Conservation (phyloP, 1,284 basidiomycete species). For the Gastroboletus turbinatus region DNA sequence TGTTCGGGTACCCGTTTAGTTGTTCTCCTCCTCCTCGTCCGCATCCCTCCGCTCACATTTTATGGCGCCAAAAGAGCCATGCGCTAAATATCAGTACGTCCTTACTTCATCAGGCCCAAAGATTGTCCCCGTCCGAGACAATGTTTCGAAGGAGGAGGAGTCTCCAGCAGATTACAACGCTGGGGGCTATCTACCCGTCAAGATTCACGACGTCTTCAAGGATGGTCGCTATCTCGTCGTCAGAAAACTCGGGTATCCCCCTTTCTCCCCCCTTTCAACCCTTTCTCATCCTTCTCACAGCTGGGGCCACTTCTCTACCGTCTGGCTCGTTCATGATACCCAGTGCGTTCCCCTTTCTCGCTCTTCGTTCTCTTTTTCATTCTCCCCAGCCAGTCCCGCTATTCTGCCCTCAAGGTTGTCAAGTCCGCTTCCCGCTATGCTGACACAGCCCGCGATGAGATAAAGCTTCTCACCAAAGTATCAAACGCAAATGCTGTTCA, state of each 20-base stretch:
- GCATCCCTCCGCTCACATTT: slow-evolving; percentile 27
- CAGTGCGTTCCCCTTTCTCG: slow-evolving; percentile 47
- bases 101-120: slow-evolving; percentile 63
- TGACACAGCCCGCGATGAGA: slow-evolving; percentile 89
- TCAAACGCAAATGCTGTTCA: slow-evolving; percentile 71
- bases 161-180: slow-evolving; percentile 76
- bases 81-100: slow-evolving; percentile 73
- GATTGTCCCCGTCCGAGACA: slow-evolving; percentile 66
- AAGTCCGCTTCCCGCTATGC: slow-evolving; percentile 86
- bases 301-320: slow-evolving; percentile 91
- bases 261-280: slow-evolving; percentile 10
- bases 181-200: slow-evolving; percentile 80
- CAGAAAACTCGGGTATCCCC: slow-evolving; percentile 75
- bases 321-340: slow-evolving; percentile 78
- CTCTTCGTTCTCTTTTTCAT: slow-evolving; percentile 15
- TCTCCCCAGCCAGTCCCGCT: slow-evolving; percentile 51
- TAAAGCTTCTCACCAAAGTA: slow-evolving; percentile 80
- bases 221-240: slow-evolving; percentile 77
- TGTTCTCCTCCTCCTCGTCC: slow-evolving; percentile 4
- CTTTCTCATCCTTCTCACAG: slow-evolving; percentile 40
- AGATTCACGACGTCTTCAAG: slow-evolving; percentile 79
- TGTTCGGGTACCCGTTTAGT: slow-evolving; percentile 16
- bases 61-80: slow-evolving; percentile 66
- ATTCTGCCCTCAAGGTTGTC: slow-evolving; percentile 90
- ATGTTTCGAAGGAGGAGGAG: slow-evolving; percentile 70